Evolutionary conservation across 352 stramenopile species (phyloP).

Genomic region (Phytophthora quininea): DNA sequence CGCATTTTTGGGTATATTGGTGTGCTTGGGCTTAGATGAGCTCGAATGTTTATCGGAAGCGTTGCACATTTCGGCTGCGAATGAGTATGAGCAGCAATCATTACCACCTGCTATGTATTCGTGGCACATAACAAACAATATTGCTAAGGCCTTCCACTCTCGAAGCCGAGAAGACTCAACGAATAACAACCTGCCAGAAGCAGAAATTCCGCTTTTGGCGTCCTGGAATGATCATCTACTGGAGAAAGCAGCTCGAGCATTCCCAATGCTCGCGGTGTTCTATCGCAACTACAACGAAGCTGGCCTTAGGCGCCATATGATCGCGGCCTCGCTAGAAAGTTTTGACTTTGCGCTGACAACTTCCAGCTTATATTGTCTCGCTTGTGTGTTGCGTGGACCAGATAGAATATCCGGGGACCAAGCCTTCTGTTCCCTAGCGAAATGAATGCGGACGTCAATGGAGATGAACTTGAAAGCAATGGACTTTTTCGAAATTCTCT

Average conservation of each 20-base stretch:
- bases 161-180: constrained; percentile 3
- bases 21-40: constrained; percentile 53
- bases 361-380: constrained; percentile 50
- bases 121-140: constrained; percentile 58
- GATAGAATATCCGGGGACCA: neutral
- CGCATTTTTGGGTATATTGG: constrained; percentile 47
- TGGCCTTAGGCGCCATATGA: constrained; percentile 25
- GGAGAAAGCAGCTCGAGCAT: constrained; percentile 25
- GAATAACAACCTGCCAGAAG: neutral
- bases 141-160: constrained; percentile 50
- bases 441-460: neutral
- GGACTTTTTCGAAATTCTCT: constrained; percentile 9
- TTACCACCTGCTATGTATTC: constrained; percentile 50
- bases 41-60: constrained; percentile 35
- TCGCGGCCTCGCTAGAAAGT: constrained; percentile 55
- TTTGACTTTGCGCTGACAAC: constrained; percentile 52
- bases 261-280: constrained; percentile 48
- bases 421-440: neutral
- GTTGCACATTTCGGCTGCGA: constrained; percentile 17
- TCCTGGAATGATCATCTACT: constrained; percentile 23
- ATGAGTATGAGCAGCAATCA: neutral
- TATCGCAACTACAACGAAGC: constrained; percentile 57
- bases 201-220: constrained; percentile 44
- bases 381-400: constrained; percentile 30
- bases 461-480: no score